Evolutionary conservation across 768 basidiomycete species (phyloP).

Genomic region (Phaffia tasmanica): DNA sequence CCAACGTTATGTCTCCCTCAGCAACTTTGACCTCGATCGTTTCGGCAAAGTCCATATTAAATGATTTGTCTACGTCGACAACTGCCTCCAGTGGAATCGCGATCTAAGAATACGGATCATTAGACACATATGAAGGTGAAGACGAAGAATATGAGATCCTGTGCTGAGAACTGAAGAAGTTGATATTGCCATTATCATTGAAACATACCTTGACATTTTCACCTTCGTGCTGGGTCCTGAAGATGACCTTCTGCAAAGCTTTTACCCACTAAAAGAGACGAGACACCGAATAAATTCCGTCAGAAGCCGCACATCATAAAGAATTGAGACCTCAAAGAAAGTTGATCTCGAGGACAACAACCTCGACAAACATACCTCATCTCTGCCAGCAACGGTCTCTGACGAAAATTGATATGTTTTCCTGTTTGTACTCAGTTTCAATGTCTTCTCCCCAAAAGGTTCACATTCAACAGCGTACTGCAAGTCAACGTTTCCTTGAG

Average conservation of each 20-base stretch:
- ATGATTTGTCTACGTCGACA: conserved; percentile 74
- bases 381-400: conserved; percentile 33
- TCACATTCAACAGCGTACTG: conserved; percentile 89
- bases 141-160: conserved; percentile 7
- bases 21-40: conserved; percentile 57
- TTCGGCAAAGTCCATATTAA: conserved; percentile 89
- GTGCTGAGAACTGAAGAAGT: conserved; percentile 7
- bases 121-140: not conserved
- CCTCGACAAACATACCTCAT: conserved; percentile 26
- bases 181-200: not conserved
- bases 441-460: conserved; percentile 61
- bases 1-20: conserved; percentile 21
- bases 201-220: conserved; percentile 73
- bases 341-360: too few relatives aligned
- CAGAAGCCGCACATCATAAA: not conserved
- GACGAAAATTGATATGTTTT: conserved; percentile 33
- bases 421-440: conserved; percentile 57
- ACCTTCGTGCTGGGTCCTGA: conserved; percentile 92
- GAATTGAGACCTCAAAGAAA: not conserved
- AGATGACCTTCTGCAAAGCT: conserved; percentile 79
- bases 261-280: conserved; percentile 65
- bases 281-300: too few relatives aligned
- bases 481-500: conserved; percentile 87
- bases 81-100: conserved; percentile 87
- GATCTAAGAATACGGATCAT: conserved; percentile 46